phyloP scores from a whole-genome alignment of 192 early-diverging fungal genomes.

The Umbelopsis sp. region DNA sequence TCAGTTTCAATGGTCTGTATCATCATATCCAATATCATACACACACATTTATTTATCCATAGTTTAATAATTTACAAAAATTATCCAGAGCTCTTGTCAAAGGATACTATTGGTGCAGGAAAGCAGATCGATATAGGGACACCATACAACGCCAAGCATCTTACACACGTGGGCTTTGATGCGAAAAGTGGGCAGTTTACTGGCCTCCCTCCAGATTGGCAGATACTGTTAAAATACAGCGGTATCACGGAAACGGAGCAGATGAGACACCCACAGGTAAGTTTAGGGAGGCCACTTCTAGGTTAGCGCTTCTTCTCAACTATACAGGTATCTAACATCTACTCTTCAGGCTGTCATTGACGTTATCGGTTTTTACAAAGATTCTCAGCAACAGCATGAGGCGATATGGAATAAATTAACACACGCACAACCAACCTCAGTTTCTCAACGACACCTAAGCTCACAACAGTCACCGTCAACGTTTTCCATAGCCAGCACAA shows the following conservation, averaged over 20 bases:
- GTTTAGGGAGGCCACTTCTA: no score
- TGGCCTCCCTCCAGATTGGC: slow-evolving; percentile 94
- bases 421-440: background rate
- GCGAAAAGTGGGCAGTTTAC: slow-evolving; percentile 94
- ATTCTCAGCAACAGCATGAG: slow-evolving; percentile 29
- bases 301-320: background rate
- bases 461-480: background rate
- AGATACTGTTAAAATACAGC: slow-evolving; percentile 82
- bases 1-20: slow-evolving; percentile 42
- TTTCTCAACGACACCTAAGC: background rate
- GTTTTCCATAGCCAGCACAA: background rate
- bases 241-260: slow-evolving; percentile 96
- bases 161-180: slow-evolving; percentile 98
- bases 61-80: no score
- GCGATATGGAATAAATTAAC: slow-evolving; percentile 12
- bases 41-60: no score
- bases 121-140: slow-evolving; percentile 83
- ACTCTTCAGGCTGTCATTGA: slow-evolving; percentile 68
- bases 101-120: slow-evolving; percentile 56
- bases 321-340: background rate
- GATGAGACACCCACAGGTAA: slow-evolving; percentile 83
- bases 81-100: slow-evolving; percentile 42
- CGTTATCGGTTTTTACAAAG: slow-evolving; percentile 82
- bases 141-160: slow-evolving; percentile 95
- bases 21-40: no score